A percentile compares a stretch with the other conserved stretches of the same genome.
Evolutionary conservation across 192 early-diverging fungal species (phyloP).

Genomic region (Mortierella antarctica): DNA sequence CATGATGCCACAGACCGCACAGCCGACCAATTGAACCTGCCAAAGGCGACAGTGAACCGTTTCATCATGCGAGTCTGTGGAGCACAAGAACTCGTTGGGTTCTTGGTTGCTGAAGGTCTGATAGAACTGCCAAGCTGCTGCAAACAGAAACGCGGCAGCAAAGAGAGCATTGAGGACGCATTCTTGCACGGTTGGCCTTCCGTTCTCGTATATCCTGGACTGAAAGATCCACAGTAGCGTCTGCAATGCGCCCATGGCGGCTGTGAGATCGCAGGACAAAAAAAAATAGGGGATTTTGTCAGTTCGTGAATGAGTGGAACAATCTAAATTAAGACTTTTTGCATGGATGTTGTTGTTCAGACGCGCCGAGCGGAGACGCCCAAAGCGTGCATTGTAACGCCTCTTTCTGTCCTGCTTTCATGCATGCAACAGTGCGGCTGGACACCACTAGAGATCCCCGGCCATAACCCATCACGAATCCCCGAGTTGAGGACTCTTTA

Average conservation of each 20-base stretch:
- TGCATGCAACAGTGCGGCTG: no score
- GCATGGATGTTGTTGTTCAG: no score
- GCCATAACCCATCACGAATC: neutral
- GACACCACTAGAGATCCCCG: no score
- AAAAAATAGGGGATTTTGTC: neutral
- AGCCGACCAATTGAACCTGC: conserved; percentile 36
- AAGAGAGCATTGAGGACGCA: conserved; percentile 28
- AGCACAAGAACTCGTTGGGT: conserved; percentile 26
- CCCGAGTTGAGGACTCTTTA: no score
- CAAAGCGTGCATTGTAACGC: no score
- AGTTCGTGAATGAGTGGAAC: neutral
- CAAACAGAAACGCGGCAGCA: conserved; percentile 17
- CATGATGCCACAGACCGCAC: conserved; percentile 15
- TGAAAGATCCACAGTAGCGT: conserved; percentile 39
- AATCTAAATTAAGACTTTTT: conserved; percentile 10
- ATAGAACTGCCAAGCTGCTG: conserved; percentile 42
- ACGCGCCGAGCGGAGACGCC: no score
- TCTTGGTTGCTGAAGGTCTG: conserved; percentile 16
- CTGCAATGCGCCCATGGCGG: conserved; percentile 19
- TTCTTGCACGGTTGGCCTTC: conserved; percentile 42
- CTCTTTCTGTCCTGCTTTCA: no score
- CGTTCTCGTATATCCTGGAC: conserved; percentile 46
- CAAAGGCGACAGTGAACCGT: conserved; percentile 35
- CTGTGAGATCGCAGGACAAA: conserved; percentile 7
- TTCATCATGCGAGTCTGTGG: conserved; percentile 10